These are phyloP conservation scores for Verticillium longisporum DNA, from an alignment of 2,329 filamentous ascomycete species.

Conservation along the genomic window DNA sequence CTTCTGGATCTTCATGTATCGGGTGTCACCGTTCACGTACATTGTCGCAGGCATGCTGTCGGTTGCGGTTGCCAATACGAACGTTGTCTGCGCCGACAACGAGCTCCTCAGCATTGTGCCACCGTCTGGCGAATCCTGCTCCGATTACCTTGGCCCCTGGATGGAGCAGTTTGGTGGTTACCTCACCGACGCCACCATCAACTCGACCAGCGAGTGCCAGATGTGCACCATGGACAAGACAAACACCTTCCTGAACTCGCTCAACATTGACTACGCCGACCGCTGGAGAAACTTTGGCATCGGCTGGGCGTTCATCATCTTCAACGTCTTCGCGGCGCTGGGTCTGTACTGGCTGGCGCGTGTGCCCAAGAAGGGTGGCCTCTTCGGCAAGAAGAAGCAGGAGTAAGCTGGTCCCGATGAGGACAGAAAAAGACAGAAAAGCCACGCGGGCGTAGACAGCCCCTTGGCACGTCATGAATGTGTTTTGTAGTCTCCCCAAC, in stretches of 20 bases:
- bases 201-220: conserved; percentile 42
- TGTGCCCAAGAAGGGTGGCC: conserved; percentile 30
- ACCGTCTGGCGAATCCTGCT: conserved; percentile 49
- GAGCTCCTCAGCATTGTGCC: conserved; percentile 66
- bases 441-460: not conserved
- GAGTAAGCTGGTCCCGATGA: conserved; percentile 10
- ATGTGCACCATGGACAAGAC: conserved; percentile 48
- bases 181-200: conserved; percentile 34
- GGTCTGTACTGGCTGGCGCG: conserved; percentile 48
- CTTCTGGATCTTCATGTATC: conserved; percentile 85
- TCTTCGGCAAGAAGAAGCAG: conserved; percentile 24
- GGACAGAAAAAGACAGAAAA: no score
- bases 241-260: conserved; percentile 40
- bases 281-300: conserved; percentile 66
- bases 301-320: conserved; percentile 50
- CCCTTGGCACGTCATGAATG: not conserved
- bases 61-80: conserved; percentile 60
- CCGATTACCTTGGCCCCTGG: conserved; percentile 48
- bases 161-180: conserved; percentile 43
- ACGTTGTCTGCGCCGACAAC: conserved; percentile 59
- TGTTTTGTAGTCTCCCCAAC: not conserved
- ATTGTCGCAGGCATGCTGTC: conserved; percentile 67
- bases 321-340: conserved; percentile 51
- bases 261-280: conserved; percentile 47
- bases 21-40: conserved; percentile 77